Base-by-base conservation (phyloP, 768 basidiomycete species). In the Phlebiopsis gigantea region DNA sequence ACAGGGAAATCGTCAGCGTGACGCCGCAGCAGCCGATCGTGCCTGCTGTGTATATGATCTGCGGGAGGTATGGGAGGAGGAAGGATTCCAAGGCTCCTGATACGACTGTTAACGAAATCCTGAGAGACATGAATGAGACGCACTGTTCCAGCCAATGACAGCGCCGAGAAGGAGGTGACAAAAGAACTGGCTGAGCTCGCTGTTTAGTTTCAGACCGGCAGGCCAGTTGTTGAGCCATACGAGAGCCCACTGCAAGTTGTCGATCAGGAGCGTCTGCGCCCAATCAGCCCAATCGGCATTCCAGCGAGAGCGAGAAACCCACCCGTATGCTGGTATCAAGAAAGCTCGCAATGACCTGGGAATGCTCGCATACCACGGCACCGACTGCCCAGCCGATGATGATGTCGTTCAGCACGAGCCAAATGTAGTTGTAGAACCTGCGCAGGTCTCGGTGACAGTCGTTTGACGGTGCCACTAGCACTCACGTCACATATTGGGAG, bases 201-300 rank as follows among this genome's bases (percentile, higher is more conserved):
- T 91, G 65, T 98, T 98, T 52, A 99, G 84, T 71, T 99, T 99
- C 41, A 99, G 73, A 0, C 97, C 96, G 1, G 87, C 93, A 0
- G 96, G 96, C 96, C 96, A 98, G 58, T 88, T 83, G 68, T 97
- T 89, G 12, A 99, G 77, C 95, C 94, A 98, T 1, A 76, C 63
- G 1, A 98, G 75, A 0, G 79, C 75, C 15, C 73, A 71, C 43
- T 80, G 78, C 8, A 88, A 67, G 45, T 53, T 43, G n/a, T 53
- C 56, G 21, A 56, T 29, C 8, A 57, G 24, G 1, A 57, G 29
- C 25, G 2, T 47, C 57, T 59, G 42, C 1, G 22, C 1, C 31
- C 2, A 10, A 10, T 5, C 24, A 25, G 6, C 43, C 14, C 49
- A 22, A n/a, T 8, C 31, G 17, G 42, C 31, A 7, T 46, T 30